Conservation (phyloP, 306 rosid genomes). For the Begonia loranthoides region DNA sequence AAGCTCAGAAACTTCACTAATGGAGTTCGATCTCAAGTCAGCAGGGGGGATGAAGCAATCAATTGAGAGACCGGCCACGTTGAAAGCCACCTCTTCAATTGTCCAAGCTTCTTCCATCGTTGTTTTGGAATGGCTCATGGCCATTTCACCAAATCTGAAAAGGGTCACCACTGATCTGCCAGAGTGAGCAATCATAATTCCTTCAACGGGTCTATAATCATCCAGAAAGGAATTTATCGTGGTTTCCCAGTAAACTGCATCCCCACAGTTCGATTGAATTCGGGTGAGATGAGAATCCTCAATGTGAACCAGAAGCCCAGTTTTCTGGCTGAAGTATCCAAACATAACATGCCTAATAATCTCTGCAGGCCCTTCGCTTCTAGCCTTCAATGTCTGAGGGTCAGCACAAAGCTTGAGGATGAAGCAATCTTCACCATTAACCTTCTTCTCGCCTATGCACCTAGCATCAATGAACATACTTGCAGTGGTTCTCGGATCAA, state of each 20-base stretch:
- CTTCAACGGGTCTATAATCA: conserved; percentile 90
- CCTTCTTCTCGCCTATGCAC: conserved; percentile 91
- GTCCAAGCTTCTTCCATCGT: conserved; percentile 99
- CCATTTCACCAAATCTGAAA: conserved; percentile 94
- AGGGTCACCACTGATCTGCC: conserved; percentile 94
- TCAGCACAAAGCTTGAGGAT: conserved; percentile 87
- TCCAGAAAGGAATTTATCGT: conserved; percentile 88
- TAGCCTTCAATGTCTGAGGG: conserved; percentile 74
- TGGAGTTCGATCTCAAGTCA: conserved; percentile 55
- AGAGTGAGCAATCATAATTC: conserved; percentile 95
- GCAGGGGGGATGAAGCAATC: conserved; percentile 99
- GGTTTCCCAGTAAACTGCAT: conserved; percentile 95
- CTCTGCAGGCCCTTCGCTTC: conserved; percentile 98
- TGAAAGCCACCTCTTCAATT: conserved; percentile 94
- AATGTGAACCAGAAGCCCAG: conserved; percentile 85
- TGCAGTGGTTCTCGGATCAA: conserved; percentile 91
- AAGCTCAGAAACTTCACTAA: conserved; percentile 70
- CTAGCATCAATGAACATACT: conserved; percentile 77
- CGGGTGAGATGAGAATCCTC: conserved; percentile 99
- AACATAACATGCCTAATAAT: conserved; percentile 85
- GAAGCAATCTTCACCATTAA: conserved; percentile 94
- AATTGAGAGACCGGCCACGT: conserved; percentile 71
- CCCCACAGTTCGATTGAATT: conserved; percentile 77
- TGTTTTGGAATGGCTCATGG: conserved; percentile 95
- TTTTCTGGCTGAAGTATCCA: conserved; percentile 97